Evolutionary conservation across 2,329 filamentous ascomycete genomes (phyloP).

Genomic region (Hypoxylon sp.): DNA sequence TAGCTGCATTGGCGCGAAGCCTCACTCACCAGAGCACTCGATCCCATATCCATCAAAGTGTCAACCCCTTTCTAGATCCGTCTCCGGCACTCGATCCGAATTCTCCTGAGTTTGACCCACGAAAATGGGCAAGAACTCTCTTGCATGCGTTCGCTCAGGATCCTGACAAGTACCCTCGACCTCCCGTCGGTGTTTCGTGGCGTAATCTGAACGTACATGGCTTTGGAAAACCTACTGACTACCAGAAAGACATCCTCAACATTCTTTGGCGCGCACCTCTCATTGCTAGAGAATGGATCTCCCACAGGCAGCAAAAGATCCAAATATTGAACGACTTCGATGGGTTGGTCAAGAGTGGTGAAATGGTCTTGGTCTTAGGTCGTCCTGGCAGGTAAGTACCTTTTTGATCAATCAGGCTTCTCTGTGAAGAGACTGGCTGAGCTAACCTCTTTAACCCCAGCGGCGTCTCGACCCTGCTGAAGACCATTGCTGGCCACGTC

Average conservation of each 20-base stretch:
- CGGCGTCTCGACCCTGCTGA: slow-evolving; percentile 66
- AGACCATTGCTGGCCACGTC: slow-evolving; percentile 63
- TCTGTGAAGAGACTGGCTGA: neutral
- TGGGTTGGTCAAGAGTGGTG: slow-evolving; percentile 59
- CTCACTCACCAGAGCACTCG: slow-evolving; percentile 23
- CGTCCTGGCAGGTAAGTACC: slow-evolving; percentile 59
- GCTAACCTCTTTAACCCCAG: slow-evolving; percentile 20
- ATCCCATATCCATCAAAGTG: slow-evolving; percentile 14
- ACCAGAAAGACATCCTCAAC: slow-evolving; percentile 48
- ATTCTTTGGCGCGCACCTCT: slow-evolving; percentile 39
- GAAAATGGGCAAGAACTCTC: slow-evolving; percentile 56
- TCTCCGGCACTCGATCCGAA: slow-evolving; percentile 53
- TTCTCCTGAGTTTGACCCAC: slow-evolving; percentile 54
- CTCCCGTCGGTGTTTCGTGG: slow-evolving; percentile 52
- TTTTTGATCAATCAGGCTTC: slow-evolving; percentile 43
- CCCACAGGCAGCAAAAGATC: slow-evolving; percentile 48
- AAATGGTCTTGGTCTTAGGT: slow-evolving; percentile 57
- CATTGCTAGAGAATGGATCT: slow-evolving; percentile 36
- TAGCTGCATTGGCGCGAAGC: slow-evolving; percentile 32
- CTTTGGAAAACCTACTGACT: slow-evolving; percentile 48
- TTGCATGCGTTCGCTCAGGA: slow-evolving; percentile 51
- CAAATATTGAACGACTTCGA: slow-evolving; percentile 62
- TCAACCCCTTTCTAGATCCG: slow-evolving; percentile 42
- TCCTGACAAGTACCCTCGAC: slow-evolving; percentile 48
- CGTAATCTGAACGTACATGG: slow-evolving; percentile 51